Evolutionary conservation across 83 land plant species (phyloP).

Genomic region (Thuja plicata): DNA sequence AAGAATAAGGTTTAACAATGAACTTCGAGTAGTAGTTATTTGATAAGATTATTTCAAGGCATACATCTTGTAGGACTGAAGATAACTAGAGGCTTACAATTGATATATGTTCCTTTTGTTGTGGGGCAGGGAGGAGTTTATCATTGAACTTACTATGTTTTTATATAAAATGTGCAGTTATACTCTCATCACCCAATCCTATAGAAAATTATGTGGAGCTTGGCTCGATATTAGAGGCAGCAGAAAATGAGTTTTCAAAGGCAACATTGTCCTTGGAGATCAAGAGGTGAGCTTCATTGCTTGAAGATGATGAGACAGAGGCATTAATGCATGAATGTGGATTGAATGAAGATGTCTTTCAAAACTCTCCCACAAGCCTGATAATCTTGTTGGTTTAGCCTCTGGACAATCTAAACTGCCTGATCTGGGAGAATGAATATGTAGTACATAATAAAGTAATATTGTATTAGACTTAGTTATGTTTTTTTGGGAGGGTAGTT

Average conservation of each 20-base stretch:
- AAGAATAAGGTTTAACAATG: too few species aligned
- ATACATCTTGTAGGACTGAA: too few species aligned
- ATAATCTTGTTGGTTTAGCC: background rate
- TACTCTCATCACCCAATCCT: background rate
- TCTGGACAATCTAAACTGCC: slow-evolving; percentile 24
- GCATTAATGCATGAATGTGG: slow-evolving; percentile 55
- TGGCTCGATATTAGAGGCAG: slow-evolving; percentile 27
- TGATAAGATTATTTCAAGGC: too few species aligned
- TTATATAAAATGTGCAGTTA: background rate
- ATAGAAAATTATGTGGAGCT: slow-evolving; percentile 28
- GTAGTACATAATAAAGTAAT: too few species aligned
- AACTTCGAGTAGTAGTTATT: too few species aligned
- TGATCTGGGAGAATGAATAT: slow-evolving; percentile 73
- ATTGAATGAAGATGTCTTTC: slow-evolving; percentile 60
- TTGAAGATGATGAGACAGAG: slow-evolving; percentile 28
- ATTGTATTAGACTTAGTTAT: too few species aligned
- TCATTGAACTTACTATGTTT: background rate
- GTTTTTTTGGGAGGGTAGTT: too few species aligned
- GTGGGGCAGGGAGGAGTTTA: background rate
- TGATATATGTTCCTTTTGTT: too few species aligned
- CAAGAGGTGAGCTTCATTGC: slow-evolving; percentile 26
- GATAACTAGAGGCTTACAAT: too few species aligned
- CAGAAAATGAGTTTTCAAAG: slow-evolving; percentile 38
- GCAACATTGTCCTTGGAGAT: slow-evolving; percentile 22
- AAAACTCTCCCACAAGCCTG: slow-evolving; percentile 34